Base-by-base conservation (phyloP, 192 early-diverging fungal genomes). In the Podila horticola region DNA sequence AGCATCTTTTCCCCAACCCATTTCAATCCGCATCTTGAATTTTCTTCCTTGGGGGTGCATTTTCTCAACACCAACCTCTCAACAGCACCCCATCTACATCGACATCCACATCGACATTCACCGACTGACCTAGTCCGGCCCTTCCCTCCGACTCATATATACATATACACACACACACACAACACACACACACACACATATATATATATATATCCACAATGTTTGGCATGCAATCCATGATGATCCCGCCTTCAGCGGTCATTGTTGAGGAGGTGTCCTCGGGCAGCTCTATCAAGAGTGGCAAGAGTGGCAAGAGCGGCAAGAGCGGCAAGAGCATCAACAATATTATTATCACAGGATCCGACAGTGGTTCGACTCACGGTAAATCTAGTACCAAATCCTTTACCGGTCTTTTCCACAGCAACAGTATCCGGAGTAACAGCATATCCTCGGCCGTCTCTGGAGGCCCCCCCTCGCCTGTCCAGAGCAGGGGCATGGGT, bases 281-380 rank as follows among this genome's bases (percentile, higher is more conserved):
- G 1, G 52, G 66, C 19, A 81, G 77, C 61, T 81, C 77, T 15
- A 69, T 81, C 62, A 81, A 81, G 58, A 81, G 77, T 55, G 77
- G 77, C 17, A 81, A 81, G 67, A 81, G 77, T 13, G 67, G 71
- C 3, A 72, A 81, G 28, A 81, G 77, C 33, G 66, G 66, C 10
- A 79, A 63, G 24, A 41, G 34, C 20, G 64, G 62, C 36, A 65
- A 73, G 26, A 73, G 70, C 67, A 22, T 26, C 48, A 69, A 36
- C 52, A 64, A 31, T 31, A 28, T 48, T 28, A 52, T 28, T 28
- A 65, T 24, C 48, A 81, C 26, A 19, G 31, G 48, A 22, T 63
- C 29, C 4, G 67, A 22, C 66, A 63, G 24, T 13, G 29, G 24
- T 1, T 28, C 28, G 8, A 10, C 34, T n/a, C 48, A 38, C 9